Percentiles rank a stretch among this genome's conserved stretches.
phyloP scores from a whole-genome alignment of 495 filamentous ascomycete genomes.

The Xylaria intraflava region DNA sequence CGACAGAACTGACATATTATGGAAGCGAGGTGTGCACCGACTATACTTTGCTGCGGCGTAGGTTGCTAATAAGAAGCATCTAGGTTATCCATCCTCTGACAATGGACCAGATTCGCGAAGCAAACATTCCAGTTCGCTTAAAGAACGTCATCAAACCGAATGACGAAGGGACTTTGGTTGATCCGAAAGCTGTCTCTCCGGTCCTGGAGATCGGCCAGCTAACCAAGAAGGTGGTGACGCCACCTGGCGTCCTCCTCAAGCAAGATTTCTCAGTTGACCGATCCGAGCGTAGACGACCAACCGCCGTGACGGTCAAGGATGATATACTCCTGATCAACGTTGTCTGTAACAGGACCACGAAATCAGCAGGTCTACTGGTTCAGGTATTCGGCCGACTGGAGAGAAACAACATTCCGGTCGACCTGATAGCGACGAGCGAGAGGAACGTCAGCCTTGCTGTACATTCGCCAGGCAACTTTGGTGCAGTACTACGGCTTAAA shows the following conservation, averaged over 20 bases:
- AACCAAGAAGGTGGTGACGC: conserved; percentile 2
- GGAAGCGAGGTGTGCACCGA: conserved; percentile 35
- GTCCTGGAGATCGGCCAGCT: conserved; percentile 3
- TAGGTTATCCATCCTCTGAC: conserved; percentile 41
- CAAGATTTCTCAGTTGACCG: conserved; percentile 32
- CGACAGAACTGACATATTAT: conserved; percentile 50
- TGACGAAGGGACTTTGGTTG: conserved; percentile 33
- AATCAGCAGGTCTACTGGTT: conserved; percentile 32
- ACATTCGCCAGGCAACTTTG: conserved; percentile 19
- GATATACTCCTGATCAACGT: conserved; percentile 34
- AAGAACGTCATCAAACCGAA: conserved; percentile 39
- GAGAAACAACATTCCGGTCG: conserved; percentile 28
- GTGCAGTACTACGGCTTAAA: conserved; percentile 20
- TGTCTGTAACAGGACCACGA: conserved; percentile 31
- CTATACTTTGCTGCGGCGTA: background rate
- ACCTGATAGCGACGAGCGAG: conserved; percentile 36
- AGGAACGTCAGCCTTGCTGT: conserved; percentile 35
- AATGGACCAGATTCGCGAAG: conserved; percentile 37
- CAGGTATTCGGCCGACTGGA: conserved; percentile 31
- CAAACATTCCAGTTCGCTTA: conserved; percentile 31
- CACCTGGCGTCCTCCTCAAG: conserved; percentile 29
- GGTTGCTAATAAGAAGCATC: conserved; percentile 8
- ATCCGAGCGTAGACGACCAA: conserved; percentile 29
- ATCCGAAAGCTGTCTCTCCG: conserved; percentile 15
- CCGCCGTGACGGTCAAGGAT: conserved; percentile 36